Evolutionary conservation across 2,329 filamentous ascomycete species (phyloP).

Genomic region (Talaromyces funiculosus): DNA sequence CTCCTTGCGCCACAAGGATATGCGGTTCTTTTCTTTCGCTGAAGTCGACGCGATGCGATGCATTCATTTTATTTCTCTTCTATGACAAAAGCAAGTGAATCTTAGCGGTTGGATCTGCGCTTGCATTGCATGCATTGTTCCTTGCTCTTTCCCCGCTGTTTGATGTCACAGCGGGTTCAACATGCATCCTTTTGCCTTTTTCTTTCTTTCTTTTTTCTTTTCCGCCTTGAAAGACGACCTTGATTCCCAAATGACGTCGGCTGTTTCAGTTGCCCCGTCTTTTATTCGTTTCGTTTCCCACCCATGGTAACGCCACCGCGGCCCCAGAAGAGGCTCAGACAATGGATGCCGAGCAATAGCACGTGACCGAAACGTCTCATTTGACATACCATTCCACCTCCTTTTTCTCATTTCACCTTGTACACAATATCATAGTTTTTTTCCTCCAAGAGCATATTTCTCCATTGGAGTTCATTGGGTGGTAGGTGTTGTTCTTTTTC

Average conservation of each 20-base stretch:
- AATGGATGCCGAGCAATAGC: background rate
- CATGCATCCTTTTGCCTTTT: constrained; percentile 11
- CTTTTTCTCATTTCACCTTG: background rate
- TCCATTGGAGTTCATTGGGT: constrained; percentile 12
- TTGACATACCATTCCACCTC: background rate
- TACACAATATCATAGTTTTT: constrained; percentile 4
- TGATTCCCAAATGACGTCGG: constrained; percentile 3
- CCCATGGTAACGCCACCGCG: constrained; percentile 13
- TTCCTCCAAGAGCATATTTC: constrained; percentile 9
- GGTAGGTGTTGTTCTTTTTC: constrained; percentile 2
- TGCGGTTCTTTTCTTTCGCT: background rate
- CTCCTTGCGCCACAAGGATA: background rate
- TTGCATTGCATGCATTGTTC: constrained; percentile 4
- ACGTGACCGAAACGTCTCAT: constrained; percentile 1
- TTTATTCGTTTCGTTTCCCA: constrained; percentile 18
- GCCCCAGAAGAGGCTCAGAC: background rate
- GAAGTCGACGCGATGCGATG: background rate
- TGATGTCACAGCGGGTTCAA: constrained; percentile 10
- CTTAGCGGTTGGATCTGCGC: background rate
- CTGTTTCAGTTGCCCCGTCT: constrained; percentile 4
- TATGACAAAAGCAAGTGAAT: background rate
- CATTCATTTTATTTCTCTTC: background rate
- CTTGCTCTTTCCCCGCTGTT: background rate
- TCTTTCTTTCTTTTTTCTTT: background rate
- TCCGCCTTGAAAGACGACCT: background rate